These are phyloP conservation scores for Boletus coccyginus DNA, from an alignment of 768 basidiomycete genomes.

Conservation along the genomic window DNA sequence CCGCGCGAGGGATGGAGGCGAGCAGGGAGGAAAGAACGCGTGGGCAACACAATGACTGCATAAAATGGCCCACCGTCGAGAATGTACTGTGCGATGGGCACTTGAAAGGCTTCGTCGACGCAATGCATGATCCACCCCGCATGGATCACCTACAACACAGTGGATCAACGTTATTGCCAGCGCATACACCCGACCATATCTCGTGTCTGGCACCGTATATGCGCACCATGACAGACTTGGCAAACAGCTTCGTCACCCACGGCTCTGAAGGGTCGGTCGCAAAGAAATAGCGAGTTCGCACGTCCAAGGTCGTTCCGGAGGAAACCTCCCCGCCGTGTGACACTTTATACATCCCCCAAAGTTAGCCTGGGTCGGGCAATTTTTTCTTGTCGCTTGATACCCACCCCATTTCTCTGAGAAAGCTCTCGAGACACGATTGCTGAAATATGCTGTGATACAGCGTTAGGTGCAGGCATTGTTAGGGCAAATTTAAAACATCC, in stretches of 20 bases:
- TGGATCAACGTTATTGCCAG: background rate
- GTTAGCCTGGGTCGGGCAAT: background rate
- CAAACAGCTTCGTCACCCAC: constrained; percentile 25
- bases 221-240: constrained; percentile 30
- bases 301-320: constrained; percentile 6
- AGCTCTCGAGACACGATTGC: constrained; percentile 20
- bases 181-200: constrained; percentile 8
- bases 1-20: background rate
- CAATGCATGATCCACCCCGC: constrained; percentile 32
- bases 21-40: background rate
- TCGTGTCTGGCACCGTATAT: background rate
- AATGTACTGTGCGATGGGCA: constrained; percentile 27
- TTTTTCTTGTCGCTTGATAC: background rate
- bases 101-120: constrained; percentile 22
- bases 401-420: constrained; percentile 25
- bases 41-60: background rate
- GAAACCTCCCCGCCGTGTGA: constrained; percentile 24
- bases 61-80: constrained; percentile 28
- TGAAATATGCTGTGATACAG: constrained; percentile 26
- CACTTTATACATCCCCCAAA: constrained; percentile 8
- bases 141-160: constrained; percentile 25
- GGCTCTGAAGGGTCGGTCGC: constrained; percentile 26
- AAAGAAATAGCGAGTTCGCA: constrained; percentile 29
- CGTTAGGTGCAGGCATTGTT: background rate
- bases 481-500: too few species aligned